Evolutionary conservation across 1,139 yeast genomes (phyloP), one percentile per base, ranked within the genome.

Genomic region (Nadsonia commutata): DNA sequence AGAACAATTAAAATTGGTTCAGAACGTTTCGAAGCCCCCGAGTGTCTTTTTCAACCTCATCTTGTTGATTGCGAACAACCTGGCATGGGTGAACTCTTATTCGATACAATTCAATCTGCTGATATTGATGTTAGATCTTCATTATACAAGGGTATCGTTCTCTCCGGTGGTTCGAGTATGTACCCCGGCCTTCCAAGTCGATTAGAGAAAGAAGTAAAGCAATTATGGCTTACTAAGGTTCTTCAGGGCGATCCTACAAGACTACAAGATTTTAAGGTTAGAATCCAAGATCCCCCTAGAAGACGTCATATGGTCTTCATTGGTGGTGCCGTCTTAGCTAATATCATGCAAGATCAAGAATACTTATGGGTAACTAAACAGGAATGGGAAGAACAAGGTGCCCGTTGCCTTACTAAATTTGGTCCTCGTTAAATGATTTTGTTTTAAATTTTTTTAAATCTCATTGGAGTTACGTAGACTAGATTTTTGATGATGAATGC

Each of bases 251-350:
- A 90, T 64, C 80, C 96, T 36, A 60, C 86, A 18, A 75, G 97
- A 59, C 71, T 90, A 53, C 83, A 78, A 52, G 88, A 88, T 63
- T 90, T 90, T 65, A 90, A 90, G 65, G 95, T 93, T 40, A 79
- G 94, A 65, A 90, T 90, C 57, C 98, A 90, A 63, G 98, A 90
- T 61, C 98, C 98, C 40, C 99, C 99, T 54, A 79, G 97, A 70
- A 84, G 99, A 71, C 81, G 90, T 63, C 96, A 93, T 64, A 90
- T 90, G 96, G 99, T 90, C 38, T 90, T 90, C 65, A 80, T 90
- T 52, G 99, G 99, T 54, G 99, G 99, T 57, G 98, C 98, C 5
- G 98, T 90, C 18, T 72, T 90, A 58, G 98, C 99, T 33, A 86
- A 83, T 58, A 90, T 90, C 55, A 90, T 93, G 97, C 94, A 94